phyloP scores from a whole-genome alignment of 2,329 filamentous ascomycete species.

The Clonostachys rhizophaga region DNA sequence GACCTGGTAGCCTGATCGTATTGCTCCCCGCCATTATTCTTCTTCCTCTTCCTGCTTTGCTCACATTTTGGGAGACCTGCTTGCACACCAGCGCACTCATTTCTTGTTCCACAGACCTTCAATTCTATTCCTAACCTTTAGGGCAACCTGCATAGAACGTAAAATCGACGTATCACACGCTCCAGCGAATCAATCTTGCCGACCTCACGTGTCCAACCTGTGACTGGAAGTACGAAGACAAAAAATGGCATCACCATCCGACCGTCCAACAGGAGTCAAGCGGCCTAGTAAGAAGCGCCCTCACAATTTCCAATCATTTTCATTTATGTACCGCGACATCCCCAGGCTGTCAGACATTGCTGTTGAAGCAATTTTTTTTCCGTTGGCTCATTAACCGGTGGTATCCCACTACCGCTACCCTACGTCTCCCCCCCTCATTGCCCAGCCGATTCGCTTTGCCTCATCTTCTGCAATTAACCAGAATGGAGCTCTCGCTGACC shows the following conservation, averaged over 20 bases:
- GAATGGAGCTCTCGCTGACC: not conserved
- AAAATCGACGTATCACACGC: no score
- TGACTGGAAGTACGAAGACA: not conserved
- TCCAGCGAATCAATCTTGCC: no score
- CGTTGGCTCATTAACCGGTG: not conserved
- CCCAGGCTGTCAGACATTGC: not conserved
- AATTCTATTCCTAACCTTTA: no score
- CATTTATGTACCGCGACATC: not conserved
- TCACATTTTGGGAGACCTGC: no score
- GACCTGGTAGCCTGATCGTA: no score
- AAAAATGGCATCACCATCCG: constrained; percentile 29
- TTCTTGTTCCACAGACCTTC: no score
- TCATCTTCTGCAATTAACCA: not conserved
- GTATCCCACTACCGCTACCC: not conserved
- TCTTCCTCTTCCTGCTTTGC: no score
- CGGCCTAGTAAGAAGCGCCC: constrained; percentile 29
- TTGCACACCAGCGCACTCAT: no score
- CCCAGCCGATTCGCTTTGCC: not conserved
- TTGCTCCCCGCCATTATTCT: no score
- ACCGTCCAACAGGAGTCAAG: constrained; percentile 33
- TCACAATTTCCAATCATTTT: not conserved
- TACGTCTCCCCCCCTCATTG: not conserved
- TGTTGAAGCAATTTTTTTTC: not conserved
- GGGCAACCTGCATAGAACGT: no score
- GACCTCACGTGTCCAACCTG: no score